These are phyloP conservation scores for Arachnopeziza araneosa DNA, from an alignment of 2,329 filamentous ascomycete genomes.

Conservation along the genomic window DNA sequence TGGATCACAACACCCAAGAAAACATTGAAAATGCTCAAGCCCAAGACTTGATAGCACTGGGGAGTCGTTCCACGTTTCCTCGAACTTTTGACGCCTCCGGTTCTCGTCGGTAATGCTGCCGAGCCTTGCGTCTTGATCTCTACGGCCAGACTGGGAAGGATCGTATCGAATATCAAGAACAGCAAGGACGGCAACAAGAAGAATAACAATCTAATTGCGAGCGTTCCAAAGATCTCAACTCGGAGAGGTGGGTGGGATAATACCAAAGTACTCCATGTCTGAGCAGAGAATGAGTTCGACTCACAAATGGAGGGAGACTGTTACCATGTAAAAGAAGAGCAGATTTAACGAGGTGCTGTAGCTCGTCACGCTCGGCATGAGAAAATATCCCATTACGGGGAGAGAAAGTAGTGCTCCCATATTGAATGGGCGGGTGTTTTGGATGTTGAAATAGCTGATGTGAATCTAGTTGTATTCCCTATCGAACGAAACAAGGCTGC, in stretches of 20 bases:
- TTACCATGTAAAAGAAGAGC: slow-evolving; percentile 85
- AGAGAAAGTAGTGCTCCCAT: slow-evolving; percentile 68
- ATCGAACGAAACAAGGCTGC: neutral
- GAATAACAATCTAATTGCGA: slow-evolving; percentile 61
- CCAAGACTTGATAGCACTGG: slow-evolving; percentile 43
- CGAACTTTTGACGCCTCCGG: slow-evolving; percentile 29
- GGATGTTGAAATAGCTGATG: neutral
- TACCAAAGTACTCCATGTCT: slow-evolving; percentile 77
- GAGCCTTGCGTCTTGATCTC: slow-evolving; percentile 62
- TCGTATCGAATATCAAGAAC: slow-evolving; percentile 67
- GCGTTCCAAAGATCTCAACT: slow-evolving; percentile 67
- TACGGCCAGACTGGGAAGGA: slow-evolving; percentile 62
- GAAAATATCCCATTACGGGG: slow-evolving; percentile 63
- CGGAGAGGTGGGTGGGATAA: slow-evolving; percentile 68
- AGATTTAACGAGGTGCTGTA: slow-evolving; percentile 78
- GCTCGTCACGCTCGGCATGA: slow-evolving; percentile 55
- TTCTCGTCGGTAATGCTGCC: slow-evolving; percentile 43
- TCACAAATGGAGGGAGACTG: slow-evolving; percentile 28
- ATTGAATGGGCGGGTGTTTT: neutral
- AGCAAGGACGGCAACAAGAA: slow-evolving; percentile 68
- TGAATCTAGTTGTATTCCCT: neutral
- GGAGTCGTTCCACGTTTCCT: slow-evolving; percentile 33
- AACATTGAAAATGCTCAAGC: slow-evolving; percentile 51
- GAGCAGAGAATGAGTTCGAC: neutral
- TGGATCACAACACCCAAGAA: slow-evolving; percentile 48